These are phyloP conservation scores for Chimonanthus salicifolius DNA, from an alignment of 164 flowering plant species.

Conservation along the genomic window DNA sequence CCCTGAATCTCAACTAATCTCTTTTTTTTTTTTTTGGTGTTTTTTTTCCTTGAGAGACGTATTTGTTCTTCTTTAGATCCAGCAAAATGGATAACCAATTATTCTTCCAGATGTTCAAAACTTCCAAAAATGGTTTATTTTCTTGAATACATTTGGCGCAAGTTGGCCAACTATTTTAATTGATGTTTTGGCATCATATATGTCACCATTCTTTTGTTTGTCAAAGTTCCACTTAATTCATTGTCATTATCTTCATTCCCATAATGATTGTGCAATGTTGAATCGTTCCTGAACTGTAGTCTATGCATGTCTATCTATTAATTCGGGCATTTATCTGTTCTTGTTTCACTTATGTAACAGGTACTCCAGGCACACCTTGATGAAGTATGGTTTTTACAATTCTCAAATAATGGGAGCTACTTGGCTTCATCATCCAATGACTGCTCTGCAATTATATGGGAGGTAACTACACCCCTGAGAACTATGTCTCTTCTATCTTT, in stretches of 20 bases:
- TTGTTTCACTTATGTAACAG: constrained; percentile 21
- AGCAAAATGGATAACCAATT: background rate
- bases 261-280: too few relatives aligned
- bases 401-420: constrained; percentile 59
- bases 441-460: constrained; percentile 48
- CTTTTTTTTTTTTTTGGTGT: background rate
- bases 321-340: background rate
- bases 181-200: too few relatives aligned
- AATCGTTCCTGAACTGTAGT: too few relatives aligned
- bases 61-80: background rate
- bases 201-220: too few relatives aligned
- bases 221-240: too few relatives aligned
- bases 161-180: too few relatives aligned
- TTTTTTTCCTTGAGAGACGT: background rate
- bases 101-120: background rate
- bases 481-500: background rate
- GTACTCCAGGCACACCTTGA: constrained; percentile 38
- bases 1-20: background rate
- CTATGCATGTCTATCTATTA: too few relatives aligned
- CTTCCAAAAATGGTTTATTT: too few relatives aligned
- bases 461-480: constrained; percentile 33
- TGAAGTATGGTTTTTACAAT: constrained; percentile 63
- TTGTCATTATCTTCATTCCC: too few relatives aligned
- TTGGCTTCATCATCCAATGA: constrained; percentile 60
- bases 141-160: too few relatives aligned